These are phyloP conservation scores for Hortaea sp. DNA, from an alignment of 2,329 filamentous ascomycete genomes.

Conservation along the genomic window DNA sequence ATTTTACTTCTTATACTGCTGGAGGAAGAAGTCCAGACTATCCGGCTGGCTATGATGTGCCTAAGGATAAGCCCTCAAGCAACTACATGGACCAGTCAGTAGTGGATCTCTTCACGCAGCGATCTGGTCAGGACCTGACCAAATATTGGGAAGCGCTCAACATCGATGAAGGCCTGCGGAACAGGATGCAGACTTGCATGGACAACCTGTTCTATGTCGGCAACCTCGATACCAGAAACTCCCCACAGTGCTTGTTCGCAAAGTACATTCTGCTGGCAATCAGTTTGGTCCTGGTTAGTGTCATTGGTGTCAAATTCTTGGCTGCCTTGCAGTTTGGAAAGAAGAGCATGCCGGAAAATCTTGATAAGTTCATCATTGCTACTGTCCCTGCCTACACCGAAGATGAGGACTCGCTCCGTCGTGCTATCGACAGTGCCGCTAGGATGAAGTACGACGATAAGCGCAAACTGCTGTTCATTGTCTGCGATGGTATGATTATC, in stretches of 20 bases:
- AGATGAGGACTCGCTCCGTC: slow-evolving; percentile 92
- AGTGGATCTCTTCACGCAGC: slow-evolving; percentile 64
- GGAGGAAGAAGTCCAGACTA: slow-evolving; percentile 61
- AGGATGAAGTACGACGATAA: slow-evolving; percentile 97
- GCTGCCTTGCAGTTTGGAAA: slow-evolving; percentile 87
- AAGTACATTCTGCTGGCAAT: slow-evolving; percentile 83
- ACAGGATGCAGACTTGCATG: slow-evolving; percentile 69
- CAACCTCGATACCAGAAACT: slow-evolving; percentile 83
- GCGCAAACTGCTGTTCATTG: slow-evolving; percentile 75
- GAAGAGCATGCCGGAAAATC: slow-evolving; percentile 86
- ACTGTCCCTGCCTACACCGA: slow-evolving; percentile 97
- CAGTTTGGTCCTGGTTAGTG: slow-evolving; percentile 64
- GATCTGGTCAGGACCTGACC: slow-evolving; percentile 68
- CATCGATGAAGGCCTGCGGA: slow-evolving; percentile 47
- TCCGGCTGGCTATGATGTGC: slow-evolving; percentile 34
- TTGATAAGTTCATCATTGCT: slow-evolving; percentile 97
- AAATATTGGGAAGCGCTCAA: slow-evolving; percentile 68
- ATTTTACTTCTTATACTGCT: slow-evolving; percentile 71
- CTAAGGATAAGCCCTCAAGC: slow-evolving; percentile 38
- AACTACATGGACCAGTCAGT: slow-evolving; percentile 76
- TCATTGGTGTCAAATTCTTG: slow-evolving; percentile 94
- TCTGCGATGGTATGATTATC: slow-evolving; percentile 99
- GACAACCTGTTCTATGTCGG: slow-evolving; percentile 94
- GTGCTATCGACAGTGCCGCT: slow-evolving; percentile 91
- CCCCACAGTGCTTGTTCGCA: slow-evolving; percentile 72